A percentile compares a stretch with the other conserved stretches of the same genome.
Conservation (phyloP, 1,284 basidiomycete genomes). For the Trichosporon sp. region DNA sequence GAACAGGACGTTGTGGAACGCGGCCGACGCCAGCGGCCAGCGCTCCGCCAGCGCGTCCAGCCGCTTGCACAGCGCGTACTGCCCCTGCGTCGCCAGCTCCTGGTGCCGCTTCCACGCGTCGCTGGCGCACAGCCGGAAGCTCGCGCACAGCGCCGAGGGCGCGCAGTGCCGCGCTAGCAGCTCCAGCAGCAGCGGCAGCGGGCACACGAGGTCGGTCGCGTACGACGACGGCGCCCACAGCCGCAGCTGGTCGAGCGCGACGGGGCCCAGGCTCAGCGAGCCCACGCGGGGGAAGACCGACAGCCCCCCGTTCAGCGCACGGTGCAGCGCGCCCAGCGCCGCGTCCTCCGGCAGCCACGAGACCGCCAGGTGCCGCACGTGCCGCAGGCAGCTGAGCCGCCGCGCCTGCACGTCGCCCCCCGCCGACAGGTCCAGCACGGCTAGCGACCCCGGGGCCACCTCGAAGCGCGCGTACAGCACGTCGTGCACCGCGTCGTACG, state of each 20-base stretch:
- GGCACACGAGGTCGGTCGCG: slow-evolving; percentile 11
- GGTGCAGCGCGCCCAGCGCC: neutral
- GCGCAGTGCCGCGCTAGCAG: slow-evolving; percentile 10
- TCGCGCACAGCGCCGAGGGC: slow-evolving; percentile 21
- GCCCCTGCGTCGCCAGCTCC: slow-evolving; percentile 20
- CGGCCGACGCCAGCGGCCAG: slow-evolving; percentile 14
- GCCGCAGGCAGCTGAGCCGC: neutral
- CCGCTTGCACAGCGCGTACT: slow-evolving; percentile 26
- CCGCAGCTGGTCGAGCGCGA: slow-evolving; percentile 27
- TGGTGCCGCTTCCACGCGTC: slow-evolving; percentile 29
- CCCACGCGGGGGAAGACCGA: slow-evolving; percentile 17
- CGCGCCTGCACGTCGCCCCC: neutral
- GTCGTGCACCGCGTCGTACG: slow-evolving; percentile 24
- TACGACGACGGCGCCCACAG: slow-evolving; percentile 26
- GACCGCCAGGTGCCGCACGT: neutral
- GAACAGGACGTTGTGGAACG: slow-evolving; percentile 31
- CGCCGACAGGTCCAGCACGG: neutral
- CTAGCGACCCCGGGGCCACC: neutral
- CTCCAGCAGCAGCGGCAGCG: slow-evolving; percentile 27
- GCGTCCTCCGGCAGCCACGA: slow-evolving; percentile 6
- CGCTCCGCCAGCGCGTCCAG: slow-evolving; percentile 18
- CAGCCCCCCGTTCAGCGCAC: neutral
- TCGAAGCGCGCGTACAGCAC: slow-evolving; percentile 21
- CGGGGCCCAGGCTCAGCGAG: slow-evolving; percentile 22
- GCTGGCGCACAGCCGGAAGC: slow-evolving; percentile 25